phyloP scores from a whole-genome alignment of 805 yeast species.

The Candida fluviatilis region DNA sequence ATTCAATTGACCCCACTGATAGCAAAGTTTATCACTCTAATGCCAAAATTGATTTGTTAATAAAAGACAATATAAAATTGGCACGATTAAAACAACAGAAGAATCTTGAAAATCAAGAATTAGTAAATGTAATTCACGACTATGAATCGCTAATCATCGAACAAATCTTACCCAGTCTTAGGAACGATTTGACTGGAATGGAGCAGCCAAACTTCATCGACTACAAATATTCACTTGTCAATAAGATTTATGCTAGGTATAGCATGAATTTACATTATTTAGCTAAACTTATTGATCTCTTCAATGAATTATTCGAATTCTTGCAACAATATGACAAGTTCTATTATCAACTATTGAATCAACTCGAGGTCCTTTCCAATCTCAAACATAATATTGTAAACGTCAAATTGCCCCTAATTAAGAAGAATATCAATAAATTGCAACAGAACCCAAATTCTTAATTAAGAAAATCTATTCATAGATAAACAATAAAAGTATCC shows the following conservation, averaged over 20 bases:
- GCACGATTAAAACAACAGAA: constrained; percentile 15
- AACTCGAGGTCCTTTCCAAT: constrained; percentile 5
- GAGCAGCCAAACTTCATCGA: constrained; percentile 4
- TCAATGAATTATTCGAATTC: constrained; percentile 1
- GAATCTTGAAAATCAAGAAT: constrained; percentile 18
- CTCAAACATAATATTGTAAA: not conserved
- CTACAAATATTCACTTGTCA: constrained; percentile 7
- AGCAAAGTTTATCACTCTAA: constrained; percentile 9
- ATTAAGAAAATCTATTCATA: too few relatives aligned
- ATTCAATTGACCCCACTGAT: constrained; percentile 9
- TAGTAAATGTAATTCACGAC: constrained; percentile 17
- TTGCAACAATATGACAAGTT: constrained; percentile 5
- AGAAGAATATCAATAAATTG: not conserved
- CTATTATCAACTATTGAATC: constrained; percentile 1
- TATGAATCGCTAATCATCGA: constrained; percentile 28
- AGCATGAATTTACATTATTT: constrained; percentile 6
- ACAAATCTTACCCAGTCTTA: constrained; percentile 24
- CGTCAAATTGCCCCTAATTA: not conserved
- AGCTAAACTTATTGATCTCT: constrained; percentile 4
- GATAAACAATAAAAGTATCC: too few relatives aligned
- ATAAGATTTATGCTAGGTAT: constrained; percentile 7
- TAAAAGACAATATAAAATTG: constrained; percentile 25
- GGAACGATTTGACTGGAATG: constrained; percentile 13
- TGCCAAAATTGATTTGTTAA: constrained; percentile 18
- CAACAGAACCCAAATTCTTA: not conserved